Evolutionary conservation across 371 early-diverging fungal genomes (phyloP).

Genomic region (Fennellomyces sp.): DNA sequence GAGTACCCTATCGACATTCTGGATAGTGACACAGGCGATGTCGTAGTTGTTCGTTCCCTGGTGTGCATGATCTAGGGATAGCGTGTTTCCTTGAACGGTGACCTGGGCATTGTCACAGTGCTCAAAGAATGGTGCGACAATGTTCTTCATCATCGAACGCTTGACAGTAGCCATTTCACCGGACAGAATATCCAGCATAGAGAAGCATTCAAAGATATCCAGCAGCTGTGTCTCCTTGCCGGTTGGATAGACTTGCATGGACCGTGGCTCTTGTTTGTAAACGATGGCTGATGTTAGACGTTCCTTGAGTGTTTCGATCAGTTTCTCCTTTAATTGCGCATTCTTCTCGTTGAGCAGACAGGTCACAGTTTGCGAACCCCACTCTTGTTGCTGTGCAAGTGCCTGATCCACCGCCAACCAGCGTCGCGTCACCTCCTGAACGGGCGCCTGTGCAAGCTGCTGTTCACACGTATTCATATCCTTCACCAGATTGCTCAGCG

Average conservation of each 20-base stretch:
- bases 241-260: not conserved
- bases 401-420: too few relatives aligned
- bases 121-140: not conserved
- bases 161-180: slow-evolving; percentile 5
- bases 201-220: slow-evolving; percentile 10
- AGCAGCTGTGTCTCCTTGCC: not conserved
- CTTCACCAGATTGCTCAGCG: too few relatives aligned
- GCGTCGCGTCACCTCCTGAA: too few relatives aligned
- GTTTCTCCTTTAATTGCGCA: not conserved
- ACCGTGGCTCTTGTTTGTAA: not conserved
- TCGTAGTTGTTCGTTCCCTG: not conserved
- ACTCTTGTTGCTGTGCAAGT: too few relatives aligned
- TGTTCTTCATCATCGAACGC: not conserved
- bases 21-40: not conserved
- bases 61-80: not conserved
- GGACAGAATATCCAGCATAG: slow-evolving; percentile 6
- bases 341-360: too few relatives aligned
- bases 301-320: not conserved
- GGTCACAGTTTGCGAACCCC: too few relatives aligned
- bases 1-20: not conserved
- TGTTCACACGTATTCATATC: too few relatives aligned
- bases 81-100: not conserved
- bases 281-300: not conserved
- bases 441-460: too few relatives aligned
- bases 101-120: not conserved